Evolutionary conservation across 108 stramenopile genomes (phyloP).

Genomic region (Nitzschia putrida): DNA sequence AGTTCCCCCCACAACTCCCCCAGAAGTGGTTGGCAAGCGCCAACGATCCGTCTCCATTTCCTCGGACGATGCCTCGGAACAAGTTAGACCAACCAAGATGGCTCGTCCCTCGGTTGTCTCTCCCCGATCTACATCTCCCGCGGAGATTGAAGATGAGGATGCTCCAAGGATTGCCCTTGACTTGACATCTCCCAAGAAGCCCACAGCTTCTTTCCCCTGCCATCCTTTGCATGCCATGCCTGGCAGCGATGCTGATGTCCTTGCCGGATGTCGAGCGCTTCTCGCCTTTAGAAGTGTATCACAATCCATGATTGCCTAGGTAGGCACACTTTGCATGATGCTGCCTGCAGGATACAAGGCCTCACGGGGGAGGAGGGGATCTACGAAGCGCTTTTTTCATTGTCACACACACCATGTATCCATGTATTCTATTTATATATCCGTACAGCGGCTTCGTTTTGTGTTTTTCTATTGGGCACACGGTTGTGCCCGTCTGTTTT

Average conservation of each 20-base stretch:
- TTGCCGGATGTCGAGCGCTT: conserved; percentile 57
- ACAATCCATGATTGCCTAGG: conserved; percentile 1
- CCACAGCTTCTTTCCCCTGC: not conserved
- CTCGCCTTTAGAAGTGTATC: conserved; percentile 28
- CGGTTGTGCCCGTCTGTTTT: no score
- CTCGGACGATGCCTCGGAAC: not conserved
- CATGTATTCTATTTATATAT: no score
- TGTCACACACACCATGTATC: no score
- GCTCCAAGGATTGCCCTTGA: conserved; percentile 25
- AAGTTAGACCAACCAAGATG: conserved; percentile 2
- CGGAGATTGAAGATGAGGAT: conserved; percentile 2
- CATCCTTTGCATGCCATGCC: not conserved
- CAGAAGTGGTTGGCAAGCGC: not conserved
- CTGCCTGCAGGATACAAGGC: no score
- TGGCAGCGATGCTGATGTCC: conserved; percentile 45
- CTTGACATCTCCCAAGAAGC: conserved; percentile 24
- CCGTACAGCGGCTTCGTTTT: no score
- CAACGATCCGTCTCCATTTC: conserved; percentile 8
- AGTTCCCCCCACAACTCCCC: not conserved
- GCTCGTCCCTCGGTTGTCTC: conserved; percentile 3
- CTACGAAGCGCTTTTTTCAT: no score
- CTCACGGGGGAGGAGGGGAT: no score
- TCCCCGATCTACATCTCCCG: not conserved
- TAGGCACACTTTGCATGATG: no score
- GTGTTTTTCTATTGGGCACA: no score